Percentiles rank a stretch among this genome's conserved stretches.
Conservation (phyloP, 371 early-diverging fungal species). For the Mucor indicus region DNA sequence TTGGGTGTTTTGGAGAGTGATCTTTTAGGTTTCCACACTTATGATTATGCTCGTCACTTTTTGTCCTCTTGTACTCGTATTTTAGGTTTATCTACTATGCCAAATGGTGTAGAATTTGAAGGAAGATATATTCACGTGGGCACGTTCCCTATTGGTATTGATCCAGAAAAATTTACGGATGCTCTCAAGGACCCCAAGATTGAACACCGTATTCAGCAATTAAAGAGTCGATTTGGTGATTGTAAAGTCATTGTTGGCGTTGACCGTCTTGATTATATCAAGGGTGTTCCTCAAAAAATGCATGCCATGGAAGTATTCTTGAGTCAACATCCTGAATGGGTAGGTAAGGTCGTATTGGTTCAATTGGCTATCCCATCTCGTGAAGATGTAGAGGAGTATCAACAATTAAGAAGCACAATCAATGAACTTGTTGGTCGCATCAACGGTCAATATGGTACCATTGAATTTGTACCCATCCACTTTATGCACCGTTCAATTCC, state of each 20-base stretch:
- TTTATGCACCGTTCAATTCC: slow-evolving; percentile 95
- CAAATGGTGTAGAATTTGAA: slow-evolving; percentile 90
- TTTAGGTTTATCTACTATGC: slow-evolving; percentile 85
- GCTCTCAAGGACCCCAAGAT: slow-evolving; percentile 73
- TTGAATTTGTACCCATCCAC: slow-evolving; percentile 98
- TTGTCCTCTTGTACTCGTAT: slow-evolving; percentile 94
- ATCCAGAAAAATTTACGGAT: slow-evolving; percentile 91
- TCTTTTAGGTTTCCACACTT: slow-evolving; percentile 95
- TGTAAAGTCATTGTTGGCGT: slow-evolving; percentile 96
- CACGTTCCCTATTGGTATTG: slow-evolving; percentile 99
- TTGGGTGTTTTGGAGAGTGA: slow-evolving; percentile 92
- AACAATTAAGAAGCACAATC: slow-evolving; percentile 84
- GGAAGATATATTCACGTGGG: slow-evolving; percentile 90
- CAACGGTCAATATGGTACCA: slow-evolving; percentile 90
- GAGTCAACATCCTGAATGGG: slow-evolving; percentile 88
- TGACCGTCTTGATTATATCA: slow-evolving; percentile 99
- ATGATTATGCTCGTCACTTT: slow-evolving; percentile 99
- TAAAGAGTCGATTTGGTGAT: slow-evolving; percentile 86
- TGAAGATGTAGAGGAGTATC: slow-evolving; percentile 97
- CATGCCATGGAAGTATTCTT: slow-evolving; percentile 95
- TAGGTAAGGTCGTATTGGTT: slow-evolving; percentile 92
- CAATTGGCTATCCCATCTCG: slow-evolving; percentile 99
- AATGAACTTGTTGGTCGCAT: slow-evolving; percentile 96
- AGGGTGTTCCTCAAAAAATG: slow-evolving; percentile 99
- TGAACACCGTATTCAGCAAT: slow-evolving; percentile 66